A percentile compares a stretch with the other conserved stretches of the same genome.
These are phyloP conservation scores for Aureobasidium sp. DNA, from an alignment of 2,329 filamentous ascomycete genomes.

Conservation along the genomic window DNA sequence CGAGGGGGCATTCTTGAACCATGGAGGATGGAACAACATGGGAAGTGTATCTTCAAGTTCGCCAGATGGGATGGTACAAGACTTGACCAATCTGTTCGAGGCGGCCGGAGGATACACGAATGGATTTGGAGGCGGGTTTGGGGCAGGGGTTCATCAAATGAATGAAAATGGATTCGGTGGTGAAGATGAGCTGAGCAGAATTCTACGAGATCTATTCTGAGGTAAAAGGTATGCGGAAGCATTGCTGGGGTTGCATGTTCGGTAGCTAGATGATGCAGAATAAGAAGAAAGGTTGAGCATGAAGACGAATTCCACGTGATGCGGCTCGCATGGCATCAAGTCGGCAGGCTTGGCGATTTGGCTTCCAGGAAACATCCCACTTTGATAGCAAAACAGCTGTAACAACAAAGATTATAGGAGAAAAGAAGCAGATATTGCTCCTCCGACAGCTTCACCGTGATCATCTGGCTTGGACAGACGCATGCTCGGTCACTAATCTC, in stretches of 20 bases:
- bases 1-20: constrained; percentile 42
- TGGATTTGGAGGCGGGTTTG: constrained; percentile 18
- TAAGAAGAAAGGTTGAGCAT: neutral
- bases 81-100: constrained; percentile 55
- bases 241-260: no score
- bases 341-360: neutral
- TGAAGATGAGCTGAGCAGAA: constrained; percentile 51
- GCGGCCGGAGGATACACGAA: constrained; percentile 45
- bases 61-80: constrained; percentile 53
- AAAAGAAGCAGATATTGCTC: neutral
- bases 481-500: neutral
- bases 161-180: constrained; percentile 34
- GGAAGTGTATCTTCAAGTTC: constrained; percentile 38
- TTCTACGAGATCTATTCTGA: constrained; percentile 51
- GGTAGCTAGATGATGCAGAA: neutral
- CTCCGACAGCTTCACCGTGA: neutral
- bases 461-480: neutral
- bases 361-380: neutral
- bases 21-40: constrained; percentile 11
- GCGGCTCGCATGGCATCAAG: constrained; percentile 4
- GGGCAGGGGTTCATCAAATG: constrained; percentile 22
- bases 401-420: neutral
- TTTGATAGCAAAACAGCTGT: constrained; percentile 8
- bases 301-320: neutral
- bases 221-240: neutral